phyloP scores from a whole-genome alignment of 2,329 filamentous ascomycete species.

The Orbilia ellipsospora region DNA sequence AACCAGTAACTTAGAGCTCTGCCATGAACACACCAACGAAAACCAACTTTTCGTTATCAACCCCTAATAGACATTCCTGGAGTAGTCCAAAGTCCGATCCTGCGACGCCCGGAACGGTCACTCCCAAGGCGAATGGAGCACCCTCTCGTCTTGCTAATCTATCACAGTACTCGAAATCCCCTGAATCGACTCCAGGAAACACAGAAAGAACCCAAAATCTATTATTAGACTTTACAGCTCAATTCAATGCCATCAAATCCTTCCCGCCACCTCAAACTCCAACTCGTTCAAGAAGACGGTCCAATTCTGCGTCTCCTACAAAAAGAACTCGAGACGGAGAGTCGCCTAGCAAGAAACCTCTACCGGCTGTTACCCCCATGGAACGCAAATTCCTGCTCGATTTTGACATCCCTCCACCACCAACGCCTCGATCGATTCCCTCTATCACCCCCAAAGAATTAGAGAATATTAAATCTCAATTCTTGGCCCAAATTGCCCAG shows the following conservation, averaged over 20 bases:
- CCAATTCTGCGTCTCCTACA: conserved; percentile 61
- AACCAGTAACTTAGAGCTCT: conserved; percentile 13
- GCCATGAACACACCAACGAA: conserved; percentile 45
- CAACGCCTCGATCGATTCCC: conserved; percentile 90
- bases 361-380: conserved; percentile 45
- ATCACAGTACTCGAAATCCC: conserved; percentile 60
- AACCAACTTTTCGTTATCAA: conserved; percentile 38
- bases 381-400: conserved; percentile 76
- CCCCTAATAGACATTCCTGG: conserved; percentile 45
- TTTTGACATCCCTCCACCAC: conserved; percentile 92
- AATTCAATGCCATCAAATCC: conserved; percentile 68
- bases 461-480: conserved; percentile 88
- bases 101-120: conserved; percentile 42
- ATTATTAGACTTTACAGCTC: conserved; percentile 87
- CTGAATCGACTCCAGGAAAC: conserved; percentile 67
- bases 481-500: conserved; percentile 93
- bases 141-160: conserved; percentile 55
- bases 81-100: conserved; percentile 50
- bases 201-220: conserved; percentile 74
- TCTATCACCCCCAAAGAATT: conserved; percentile 91
- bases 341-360: conserved; percentile 40
- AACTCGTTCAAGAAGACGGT: conserved; percentile 66
- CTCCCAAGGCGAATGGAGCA: conserved; percentile 24
- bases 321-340: conserved; percentile 61
- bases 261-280: conserved; percentile 65